These are phyloP conservation scores for Taphrina confusa DNA, from an alignment of 1,139 yeast species.

Conservation along the genomic window DNA sequence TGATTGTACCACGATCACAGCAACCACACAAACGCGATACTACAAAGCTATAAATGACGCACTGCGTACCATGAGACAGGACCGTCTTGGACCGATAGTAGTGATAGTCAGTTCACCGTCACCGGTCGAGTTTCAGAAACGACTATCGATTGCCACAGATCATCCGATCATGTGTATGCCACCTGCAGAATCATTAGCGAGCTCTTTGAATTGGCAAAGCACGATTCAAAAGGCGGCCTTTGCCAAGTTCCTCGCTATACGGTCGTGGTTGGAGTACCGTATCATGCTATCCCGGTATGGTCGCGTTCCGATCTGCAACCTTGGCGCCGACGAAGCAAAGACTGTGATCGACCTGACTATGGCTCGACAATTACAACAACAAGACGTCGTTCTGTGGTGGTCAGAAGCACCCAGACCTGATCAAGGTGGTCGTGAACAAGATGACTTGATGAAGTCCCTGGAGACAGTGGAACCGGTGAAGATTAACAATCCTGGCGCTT, in stretches of 20 bases:
- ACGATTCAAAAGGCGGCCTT: conserved; percentile 66
- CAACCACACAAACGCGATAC: conserved; percentile 51
- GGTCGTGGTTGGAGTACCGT: conserved; percentile 72
- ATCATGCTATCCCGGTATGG: conserved; percentile 68
- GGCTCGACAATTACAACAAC: conserved; percentile 69
- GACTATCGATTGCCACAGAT: conserved; percentile 10
- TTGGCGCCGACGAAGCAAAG: conserved; percentile 72
- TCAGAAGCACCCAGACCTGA: conserved; percentile 78
- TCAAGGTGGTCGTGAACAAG: conserved; percentile 80
- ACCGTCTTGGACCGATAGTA: conserved; percentile 9
- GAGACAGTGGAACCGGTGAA: conserved; percentile 70
- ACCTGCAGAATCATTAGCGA: conserved; percentile 47
- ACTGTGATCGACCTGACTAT: conserved; percentile 81
- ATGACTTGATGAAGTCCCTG: conserved; percentile 51
- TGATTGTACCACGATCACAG: conserved; percentile 50
- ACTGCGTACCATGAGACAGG: conserved; percentile 49
- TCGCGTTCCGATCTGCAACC: conserved; percentile 81
- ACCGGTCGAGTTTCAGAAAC: background rate
- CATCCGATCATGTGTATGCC: conserved; percentile 51
- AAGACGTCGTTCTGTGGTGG: conserved; percentile 89
- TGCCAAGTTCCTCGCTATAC: conserved; percentile 70
- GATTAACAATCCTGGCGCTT: conserved; percentile 77
- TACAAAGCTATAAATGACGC: conserved; percentile 59
- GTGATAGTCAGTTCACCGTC: conserved; percentile 27
- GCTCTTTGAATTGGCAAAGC: conserved; percentile 86